Base-by-base conservation (phyloP, 2,329 filamentous ascomycete species). In the Cladophialophora bantiana region DNA sequence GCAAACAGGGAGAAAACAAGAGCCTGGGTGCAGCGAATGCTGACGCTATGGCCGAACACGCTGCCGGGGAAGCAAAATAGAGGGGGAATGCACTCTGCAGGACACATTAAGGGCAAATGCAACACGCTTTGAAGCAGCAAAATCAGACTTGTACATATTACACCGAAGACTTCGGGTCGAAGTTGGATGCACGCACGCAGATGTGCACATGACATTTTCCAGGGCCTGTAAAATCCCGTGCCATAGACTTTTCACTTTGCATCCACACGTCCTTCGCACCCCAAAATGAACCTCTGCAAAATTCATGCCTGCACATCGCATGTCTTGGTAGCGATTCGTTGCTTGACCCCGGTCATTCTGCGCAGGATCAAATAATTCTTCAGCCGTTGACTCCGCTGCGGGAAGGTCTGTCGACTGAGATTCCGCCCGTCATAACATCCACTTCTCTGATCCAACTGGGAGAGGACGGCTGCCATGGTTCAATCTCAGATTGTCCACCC, bases 1-100 rank as follows among this genome's bases (percentile, higher is more conserved):
- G 95, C 86, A 97, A 97, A 89, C 92, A 96, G 85, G 91, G 93
- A 79, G 94, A 98, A 56, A 74, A 84, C 77, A 91, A 92, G 87
- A 88, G 85, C 79, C 83, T 97, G 73, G 87, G 81, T 67, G 76
- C 80, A 65, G 86, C 84, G 68, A 86, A 87, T 77, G 78, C 81
- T 68, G 78, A 79, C 62, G 82, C 82, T 62, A 78, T 83, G 73
- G 78, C 80, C 34, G 76, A 82, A 74, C 75, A 77, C 69, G 78
- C 82, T 61, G 72, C 79, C 57, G 74, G 79, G 68, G 77, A 78
- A 68, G 75, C 75, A 72, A 82, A 83, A 76, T 81, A 79, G 73
- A 76, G 67, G 68, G 61, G 68, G 63, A 53, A 70, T 68, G 26
- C 36, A 31, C 13, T 15, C 7, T 52, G 13, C 32, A 40, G 69